These are phyloP conservation scores for Bondarzewia mesenterica DNA, from an alignment of 1,284 basidiomycete species.

Conservation along the genomic window DNA sequence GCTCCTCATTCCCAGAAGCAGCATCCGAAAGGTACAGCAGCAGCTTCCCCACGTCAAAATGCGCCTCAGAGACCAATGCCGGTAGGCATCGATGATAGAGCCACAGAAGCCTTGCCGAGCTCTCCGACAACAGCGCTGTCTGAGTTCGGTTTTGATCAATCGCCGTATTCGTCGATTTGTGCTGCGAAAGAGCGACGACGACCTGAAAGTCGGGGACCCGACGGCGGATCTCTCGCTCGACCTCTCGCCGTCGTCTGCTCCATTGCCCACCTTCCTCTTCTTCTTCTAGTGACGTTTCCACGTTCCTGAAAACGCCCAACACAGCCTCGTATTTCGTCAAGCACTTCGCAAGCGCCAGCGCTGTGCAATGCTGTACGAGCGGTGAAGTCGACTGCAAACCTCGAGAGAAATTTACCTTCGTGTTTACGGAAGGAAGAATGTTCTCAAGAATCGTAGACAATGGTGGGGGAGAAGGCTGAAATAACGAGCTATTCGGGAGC, in stretches of 20 bases:
- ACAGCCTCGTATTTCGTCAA: conserved; percentile 64
- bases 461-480: conserved; percentile 66
- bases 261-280: conserved; percentile 61
- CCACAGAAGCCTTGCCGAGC: conserved; percentile 72
- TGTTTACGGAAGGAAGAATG: conserved; percentile 63
- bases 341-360: conserved; percentile 65
- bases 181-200: conserved; percentile 70
- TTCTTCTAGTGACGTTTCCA: conserved; percentile 56
- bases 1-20: background rate
- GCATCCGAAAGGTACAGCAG: conserved; percentile 42
- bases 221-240: conserved; percentile 69
- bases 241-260: conserved; percentile 50
- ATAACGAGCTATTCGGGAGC: conserved; percentile 36
- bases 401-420: conserved; percentile 69
- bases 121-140: conserved; percentile 64
- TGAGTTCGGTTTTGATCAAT: conserved; percentile 26
- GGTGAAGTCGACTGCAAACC: conserved; percentile 64
- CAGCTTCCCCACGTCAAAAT: conserved; percentile 83
- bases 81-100: conserved; percentile 79
- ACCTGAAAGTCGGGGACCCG: conserved; percentile 82
- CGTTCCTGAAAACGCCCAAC: conserved; percentile 36
- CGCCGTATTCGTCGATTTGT: conserved; percentile 25
- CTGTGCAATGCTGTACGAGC: conserved; percentile 80
- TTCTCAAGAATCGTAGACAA: conserved; percentile 65
- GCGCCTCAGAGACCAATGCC: conserved; percentile 63